These are phyloP conservation scores for Cafeteria roenbergensis DNA, from an alignment of 108 stramenopile genomes.

Conservation along the genomic window DNA sequence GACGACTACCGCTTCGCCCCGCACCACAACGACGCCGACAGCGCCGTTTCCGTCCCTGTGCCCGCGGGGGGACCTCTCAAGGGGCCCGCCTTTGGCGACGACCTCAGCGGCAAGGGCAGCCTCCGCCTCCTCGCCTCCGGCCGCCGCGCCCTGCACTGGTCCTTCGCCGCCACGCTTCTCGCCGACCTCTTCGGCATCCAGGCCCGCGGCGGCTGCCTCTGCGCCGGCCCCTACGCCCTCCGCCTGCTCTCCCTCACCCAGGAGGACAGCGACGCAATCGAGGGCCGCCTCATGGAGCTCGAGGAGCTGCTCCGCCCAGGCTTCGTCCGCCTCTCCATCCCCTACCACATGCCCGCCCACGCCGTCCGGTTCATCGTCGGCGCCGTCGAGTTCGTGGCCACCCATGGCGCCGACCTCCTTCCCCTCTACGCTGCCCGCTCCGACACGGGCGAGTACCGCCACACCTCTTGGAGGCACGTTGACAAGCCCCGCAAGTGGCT, in stretches of 20 bases:
- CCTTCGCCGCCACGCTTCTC: constrained; percentile 83
- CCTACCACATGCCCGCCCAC: constrained; percentile 53
- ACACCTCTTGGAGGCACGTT: constrained; percentile 4
- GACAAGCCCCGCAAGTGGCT: too few relatives aligned
- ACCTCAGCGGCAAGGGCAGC: background rate
- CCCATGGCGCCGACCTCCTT: constrained; percentile 69
- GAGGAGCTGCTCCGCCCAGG: constrained; percentile 71
- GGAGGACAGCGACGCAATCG: constrained; percentile 50
- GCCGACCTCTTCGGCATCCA: constrained; percentile 97
- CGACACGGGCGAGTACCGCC: constrained; percentile 29
- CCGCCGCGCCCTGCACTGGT: constrained; percentile 74
- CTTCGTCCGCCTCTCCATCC: constrained; percentile 71
- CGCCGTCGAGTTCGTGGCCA: constrained; percentile 72
- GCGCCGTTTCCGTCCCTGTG: too few relatives aligned
- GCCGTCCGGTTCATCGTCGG: constrained; percentile 72
- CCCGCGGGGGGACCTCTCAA: too few relatives aligned
- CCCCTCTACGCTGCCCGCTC: constrained; percentile 60
- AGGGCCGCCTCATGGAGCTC: constrained; percentile 60
- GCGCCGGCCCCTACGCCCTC: constrained; percentile 76
- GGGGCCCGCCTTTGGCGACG: background rate
- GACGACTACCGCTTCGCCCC: too few relatives aligned
- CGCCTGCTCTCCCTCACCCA: constrained; percentile 56
- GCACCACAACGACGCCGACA: too few relatives aligned
- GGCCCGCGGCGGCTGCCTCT: constrained; percentile 71
- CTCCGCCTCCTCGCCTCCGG: constrained; percentile 52